Evolutionary conservation across 1,284 basidiomycete genomes (phyloP).

Genomic region (Sporisorium scitamineum): DNA sequence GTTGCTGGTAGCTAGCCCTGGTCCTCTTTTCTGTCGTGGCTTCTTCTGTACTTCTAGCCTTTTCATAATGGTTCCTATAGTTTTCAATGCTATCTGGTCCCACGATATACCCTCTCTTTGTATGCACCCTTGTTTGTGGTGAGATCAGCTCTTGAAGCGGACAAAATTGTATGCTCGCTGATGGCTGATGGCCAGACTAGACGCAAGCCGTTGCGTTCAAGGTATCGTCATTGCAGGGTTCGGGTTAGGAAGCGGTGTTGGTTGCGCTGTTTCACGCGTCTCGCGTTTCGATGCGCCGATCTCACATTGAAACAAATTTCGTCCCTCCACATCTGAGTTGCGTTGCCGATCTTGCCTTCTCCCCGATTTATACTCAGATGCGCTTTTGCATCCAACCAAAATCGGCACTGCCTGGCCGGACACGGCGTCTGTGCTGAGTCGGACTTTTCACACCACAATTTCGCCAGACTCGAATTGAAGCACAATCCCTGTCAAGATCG

Average conservation of each 20-base stretch:
- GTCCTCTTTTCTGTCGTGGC: conserved; percentile 47
- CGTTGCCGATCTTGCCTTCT: neutral
- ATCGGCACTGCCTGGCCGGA: conserved; percentile 8
- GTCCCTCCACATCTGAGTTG: neutral
- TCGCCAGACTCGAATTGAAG: neutral
- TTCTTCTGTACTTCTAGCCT: conserved; percentile 48
- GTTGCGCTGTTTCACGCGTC: neutral
- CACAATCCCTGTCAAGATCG: neutral
- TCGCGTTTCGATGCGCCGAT: neutral
- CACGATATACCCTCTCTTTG: conserved; percentile 14
- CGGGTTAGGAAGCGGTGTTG: neutral
- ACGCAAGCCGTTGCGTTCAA: neutral
- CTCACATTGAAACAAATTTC: neutral
- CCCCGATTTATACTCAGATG: conserved; percentile 3
- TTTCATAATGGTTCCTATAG: conserved; percentile 39
- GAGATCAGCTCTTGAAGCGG: neutral
- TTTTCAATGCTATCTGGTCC: conserved; percentile 38
- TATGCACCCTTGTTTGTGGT: neutral
- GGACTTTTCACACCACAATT: conserved; percentile 17
- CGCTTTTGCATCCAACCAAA: neutral
- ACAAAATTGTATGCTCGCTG: too few species aligned
- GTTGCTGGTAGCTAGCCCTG: conserved; percentile 59
- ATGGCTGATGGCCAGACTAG: neutral
- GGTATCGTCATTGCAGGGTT: too few species aligned
- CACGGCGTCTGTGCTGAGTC: conserved; percentile 11